These are phyloP conservation scores for Cyclotella sp. DNA, from an alignment of 108 stramenopile genomes.

Conservation along the genomic window DNA sequence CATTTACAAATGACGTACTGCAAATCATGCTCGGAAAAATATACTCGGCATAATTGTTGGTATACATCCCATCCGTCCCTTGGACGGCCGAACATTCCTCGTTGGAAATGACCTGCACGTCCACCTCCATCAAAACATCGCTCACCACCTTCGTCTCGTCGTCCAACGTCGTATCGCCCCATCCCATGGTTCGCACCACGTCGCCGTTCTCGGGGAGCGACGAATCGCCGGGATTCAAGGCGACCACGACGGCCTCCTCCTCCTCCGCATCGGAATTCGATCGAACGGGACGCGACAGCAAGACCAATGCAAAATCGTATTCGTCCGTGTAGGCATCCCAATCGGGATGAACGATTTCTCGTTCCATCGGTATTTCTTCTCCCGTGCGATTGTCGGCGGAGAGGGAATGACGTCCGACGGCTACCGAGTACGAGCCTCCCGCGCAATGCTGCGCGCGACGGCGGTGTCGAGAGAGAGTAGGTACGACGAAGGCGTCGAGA, in stretches of 20 bases:
- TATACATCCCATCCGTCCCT: constrained; percentile 11
- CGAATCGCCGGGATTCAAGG: not conserved
- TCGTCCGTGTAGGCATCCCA: constrained; percentile 10
- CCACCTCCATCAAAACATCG: constrained; percentile 7
- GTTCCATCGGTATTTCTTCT: constrained; percentile 5
- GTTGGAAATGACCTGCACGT: constrained; percentile 17
- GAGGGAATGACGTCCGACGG: not conserved
- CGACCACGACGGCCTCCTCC: too few species aligned
- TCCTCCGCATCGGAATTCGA: too few species aligned
- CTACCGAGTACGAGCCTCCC: constrained; percentile 1
- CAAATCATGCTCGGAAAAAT: constrained; percentile 19
- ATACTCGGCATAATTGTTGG: not conserved
- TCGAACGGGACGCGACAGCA: not conserved
- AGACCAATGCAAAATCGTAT: constrained; percentile 26
- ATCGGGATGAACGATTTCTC: constrained; percentile 7
- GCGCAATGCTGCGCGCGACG: constrained; percentile 4
- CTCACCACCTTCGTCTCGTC: not conserved
- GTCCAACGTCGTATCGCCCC: constrained; percentile 10
- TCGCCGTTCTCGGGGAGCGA: not conserved
- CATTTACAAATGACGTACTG: not conserved
- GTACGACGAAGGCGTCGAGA: too few species aligned
- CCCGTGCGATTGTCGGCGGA: not conserved
- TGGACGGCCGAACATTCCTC: not conserved
- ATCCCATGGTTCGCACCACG: constrained; percentile 23
- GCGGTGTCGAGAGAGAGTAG: not conserved